A percentile compares a stretch with the other conserved stretches of the same genome.
Conservation (phyloP, 768 basidiomycete species). For the Trametes punicea region DNA sequence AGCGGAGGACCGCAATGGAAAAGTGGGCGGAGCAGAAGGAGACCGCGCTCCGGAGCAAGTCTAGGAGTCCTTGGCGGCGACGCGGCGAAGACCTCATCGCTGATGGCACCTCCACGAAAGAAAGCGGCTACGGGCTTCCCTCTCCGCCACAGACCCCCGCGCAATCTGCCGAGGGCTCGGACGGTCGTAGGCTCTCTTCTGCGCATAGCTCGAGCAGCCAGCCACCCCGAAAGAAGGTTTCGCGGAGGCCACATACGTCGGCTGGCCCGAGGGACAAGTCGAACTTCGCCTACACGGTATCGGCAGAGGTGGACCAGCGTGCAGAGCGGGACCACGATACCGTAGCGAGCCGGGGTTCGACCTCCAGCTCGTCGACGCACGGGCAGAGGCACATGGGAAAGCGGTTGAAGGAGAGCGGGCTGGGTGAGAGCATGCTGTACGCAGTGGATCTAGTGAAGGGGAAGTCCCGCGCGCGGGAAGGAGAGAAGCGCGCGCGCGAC, state of each 20-base stretch:
- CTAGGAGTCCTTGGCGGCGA: conserved; percentile 21
- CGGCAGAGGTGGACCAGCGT: conserved; percentile 10
- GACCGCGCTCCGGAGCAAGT: conserved; percentile 20
- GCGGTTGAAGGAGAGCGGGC: conserved; percentile 11
- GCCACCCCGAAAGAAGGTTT: conserved; percentile 27
- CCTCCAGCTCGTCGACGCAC: conserved; percentile 15
- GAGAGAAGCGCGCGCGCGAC: conserved; percentile 13
- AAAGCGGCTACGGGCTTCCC: conserved; percentile 10
- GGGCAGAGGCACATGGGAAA: conserved; percentile 7
- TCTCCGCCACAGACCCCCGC: conserved; percentile 19
- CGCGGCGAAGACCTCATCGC: conserved; percentile 12
- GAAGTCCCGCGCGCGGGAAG: conserved; percentile 14
- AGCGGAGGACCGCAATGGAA: conserved; percentile 60
- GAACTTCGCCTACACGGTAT: conserved; percentile 26
- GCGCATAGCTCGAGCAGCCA: conserved; percentile 9
- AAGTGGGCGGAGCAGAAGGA: conserved; percentile 49
- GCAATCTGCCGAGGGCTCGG: conserved; percentile 4
- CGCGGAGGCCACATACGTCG: conserved; percentile 67
- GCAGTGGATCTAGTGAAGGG: conserved; percentile 17
- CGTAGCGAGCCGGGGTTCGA: conserved; percentile 15
- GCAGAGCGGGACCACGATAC: conserved; percentile 13
- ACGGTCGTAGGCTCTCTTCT: conserved; percentile 1
- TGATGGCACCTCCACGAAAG: conserved; percentile 1
- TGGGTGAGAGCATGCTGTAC: conserved; percentile 16
- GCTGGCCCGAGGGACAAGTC: conserved; percentile 65